Evolutionary conservation across 768 basidiomycete genomes (phyloP).

Genomic region (Chalciporus chontae): DNA sequence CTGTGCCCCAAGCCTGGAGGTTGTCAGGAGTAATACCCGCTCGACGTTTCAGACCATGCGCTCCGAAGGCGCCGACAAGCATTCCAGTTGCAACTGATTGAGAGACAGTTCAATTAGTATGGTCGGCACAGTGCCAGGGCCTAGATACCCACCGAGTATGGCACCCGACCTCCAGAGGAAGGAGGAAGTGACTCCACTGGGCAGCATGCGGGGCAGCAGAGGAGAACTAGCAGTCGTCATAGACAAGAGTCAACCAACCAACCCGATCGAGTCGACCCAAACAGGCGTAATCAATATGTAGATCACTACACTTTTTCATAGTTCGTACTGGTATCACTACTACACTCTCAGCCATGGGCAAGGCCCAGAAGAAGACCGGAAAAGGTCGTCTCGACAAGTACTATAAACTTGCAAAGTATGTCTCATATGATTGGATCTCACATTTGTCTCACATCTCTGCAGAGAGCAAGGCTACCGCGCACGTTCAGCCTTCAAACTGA

Average conservation of each 20-base stretch:
- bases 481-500: slow-evolving; percentile 98
- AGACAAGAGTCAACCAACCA: neutral
- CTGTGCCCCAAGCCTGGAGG: slow-evolving; percentile 59
- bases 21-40: slow-evolving; percentile 47
- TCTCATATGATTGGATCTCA: neutral
- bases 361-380: slow-evolving; percentile 92
- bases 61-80: slow-evolving; percentile 63
- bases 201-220: slow-evolving; percentile 18
- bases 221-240: slow-evolving; percentile 25
- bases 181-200: slow-evolving; percentile 9
- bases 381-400: slow-evolving; percentile 96
- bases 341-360: slow-evolving; percentile 47
- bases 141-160: slow-evolving; percentile 33
- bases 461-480: slow-evolving; percentile 99
- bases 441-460: slow-evolving; percentile 12
- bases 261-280: slow-evolving; percentile 1
- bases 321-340: neutral
- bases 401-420: slow-evolving; percentile 90
- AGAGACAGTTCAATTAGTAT: neutral
- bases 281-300: slow-evolving; percentile 15
- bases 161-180: slow-evolving; percentile 44
- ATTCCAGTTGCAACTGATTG: slow-evolving; percentile 46
- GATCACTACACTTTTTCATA: neutral
- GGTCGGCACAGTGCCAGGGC: neutral
- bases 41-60: slow-evolving; percentile 54